Base-by-base conservation (phyloP, 257 asterid genomes). In the Jasminum sambac region DNA sequence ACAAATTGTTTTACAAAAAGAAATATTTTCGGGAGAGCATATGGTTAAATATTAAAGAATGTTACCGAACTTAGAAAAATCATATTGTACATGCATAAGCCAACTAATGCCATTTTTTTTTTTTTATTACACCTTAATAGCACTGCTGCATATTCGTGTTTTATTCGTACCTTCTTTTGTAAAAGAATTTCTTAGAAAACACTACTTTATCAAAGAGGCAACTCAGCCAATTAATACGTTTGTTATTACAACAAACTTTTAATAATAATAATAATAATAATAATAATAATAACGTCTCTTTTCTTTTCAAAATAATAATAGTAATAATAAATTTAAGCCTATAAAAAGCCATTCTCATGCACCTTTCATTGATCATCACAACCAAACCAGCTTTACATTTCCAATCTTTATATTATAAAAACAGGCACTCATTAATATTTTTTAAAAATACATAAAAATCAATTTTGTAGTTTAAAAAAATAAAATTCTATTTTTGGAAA, bases 191-290 rank as follows among this genome's bases (percentile, higher is more conserved):
- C 86, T 82, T 82, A 63, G 11, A 63, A 70, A 52, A 62, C 74
- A 82, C 75, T 58, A 70, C 71, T 67, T 67, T 77, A 65, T 59
- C 46, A 71, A 64, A 66, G 72, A 74, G 60, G 69, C 69, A 72
- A 50, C 25, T 70, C 43, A 57, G 19, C 65, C 30, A 30, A 30
- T 58, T 43, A 70, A 38, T 71, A 68, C 72, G 66, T 65, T 79
- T 25, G 64, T 60, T 74, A 19, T 60, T 19, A 8, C 60, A 6
- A 30, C 36, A 30, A 30, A 19, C 60, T n/a, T 11, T 5, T 48
- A 8, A 48, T 4, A 7, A 48, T 21, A n/a, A 48, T 30, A 48
- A 14, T n/a, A 5, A 21, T n/a, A 48, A 14, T 48, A 48, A 48
- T n/a, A 5, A 21, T n/a, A 48, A 14, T 48, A 48, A 48, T 48